Base-by-base conservation (phyloP, 179 eudicot genomes). In the Beta macrorhiza region DNA sequence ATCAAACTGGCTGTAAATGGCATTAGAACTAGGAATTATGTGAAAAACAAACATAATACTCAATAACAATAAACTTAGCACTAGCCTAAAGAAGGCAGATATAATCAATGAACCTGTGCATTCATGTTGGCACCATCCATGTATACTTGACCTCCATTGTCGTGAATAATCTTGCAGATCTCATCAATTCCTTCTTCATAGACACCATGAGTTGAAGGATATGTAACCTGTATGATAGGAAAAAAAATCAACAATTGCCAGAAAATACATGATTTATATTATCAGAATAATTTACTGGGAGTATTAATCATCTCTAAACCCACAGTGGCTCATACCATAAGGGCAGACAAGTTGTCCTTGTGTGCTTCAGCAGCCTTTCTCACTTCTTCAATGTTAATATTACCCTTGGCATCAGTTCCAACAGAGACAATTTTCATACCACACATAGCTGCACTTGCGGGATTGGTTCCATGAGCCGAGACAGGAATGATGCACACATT, bases 41-140 rank as follows among this genome's bases (percentile, higher is more conserved):
- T 77, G 52, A 47, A n/a, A 10, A 17, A 6, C 14, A 68, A 55
- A 42, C 12, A 17, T 2, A 37, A 68, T 57, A 4, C 52, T 78
- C 20, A 55, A 42, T 5, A 0, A 51, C 11, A 9, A 15, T 16
- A 14, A 78, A 72, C 8, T 19, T 59, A 52, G 37, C 57, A 53
- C 37, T 53, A 76, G 62, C 15, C 56, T 52, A 3, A 56, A 72
- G 67, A 63, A 75, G 57, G 61, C 9, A 63, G 61, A 70, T 53
- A 8, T 16, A 56, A 49, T 7, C 53, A 77, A 83, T 57, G 64
- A 84, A 95, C 99, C 97, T 95, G 99, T 64, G 99, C 99, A 85
- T 95, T 95, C 99, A 95, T 95, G 94, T 95, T 95, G 75, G 99
- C 99, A 75, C 99, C 99, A 87, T 95, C 99, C 99, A 95, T 95